These are phyloP conservation scores for Phytophthora fragariae DNA, from an alignment of 352 stramenopile genomes.

Conservation along the genomic window DNA sequence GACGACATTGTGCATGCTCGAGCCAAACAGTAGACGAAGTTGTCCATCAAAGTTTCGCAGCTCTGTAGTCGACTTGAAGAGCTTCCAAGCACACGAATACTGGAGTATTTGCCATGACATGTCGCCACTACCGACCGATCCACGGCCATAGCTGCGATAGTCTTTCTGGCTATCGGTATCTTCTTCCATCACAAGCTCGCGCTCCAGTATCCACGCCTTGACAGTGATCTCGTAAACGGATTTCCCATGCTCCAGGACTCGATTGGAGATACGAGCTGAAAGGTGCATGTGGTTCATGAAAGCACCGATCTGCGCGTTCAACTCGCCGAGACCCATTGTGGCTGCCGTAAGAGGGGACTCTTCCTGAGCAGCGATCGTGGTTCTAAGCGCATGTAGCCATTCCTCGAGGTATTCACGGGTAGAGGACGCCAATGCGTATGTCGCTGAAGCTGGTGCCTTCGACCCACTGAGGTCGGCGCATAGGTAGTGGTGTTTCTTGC, in stretches of 20 bases:
- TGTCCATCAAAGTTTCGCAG: slow-evolving; percentile 63
- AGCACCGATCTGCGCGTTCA: slow-evolving; percentile 48
- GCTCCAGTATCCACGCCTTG: slow-evolving; percentile 69
- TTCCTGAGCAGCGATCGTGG: slow-evolving; percentile 4
- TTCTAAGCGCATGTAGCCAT: slow-evolving; percentile 60
- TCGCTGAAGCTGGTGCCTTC: slow-evolving; percentile 9
- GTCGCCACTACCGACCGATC: slow-evolving; percentile 7
- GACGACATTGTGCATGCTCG: slow-evolving; percentile 55
- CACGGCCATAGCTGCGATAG: background rate
- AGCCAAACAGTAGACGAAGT: slow-evolving; percentile 52
- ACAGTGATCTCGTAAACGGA: slow-evolving; percentile 61
- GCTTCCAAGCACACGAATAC: slow-evolving; percentile 64
- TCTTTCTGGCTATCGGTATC: slow-evolving; percentile 10
- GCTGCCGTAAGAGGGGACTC: background rate
- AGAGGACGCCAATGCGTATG: slow-evolving; percentile 33
- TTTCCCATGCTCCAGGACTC: slow-evolving; percentile 31
- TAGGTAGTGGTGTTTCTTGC: slow-evolving; percentile 57
- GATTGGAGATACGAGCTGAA: slow-evolving; percentile 46
- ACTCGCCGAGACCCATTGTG: slow-evolving; percentile 41
- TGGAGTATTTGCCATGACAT: slow-evolving; percentile 70
- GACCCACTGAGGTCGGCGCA: slow-evolving; percentile 49
- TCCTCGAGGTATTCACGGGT: slow-evolving; percentile 55
- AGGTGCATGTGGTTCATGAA: slow-evolving; percentile 68
- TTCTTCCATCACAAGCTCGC: slow-evolving; percentile 48
- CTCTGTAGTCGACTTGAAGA: slow-evolving; percentile 56